These are phyloP conservation scores for Rhodotorula toruloides DNA, from an alignment of 768 basidiomycete species.

Conservation along the genomic window DNA sequence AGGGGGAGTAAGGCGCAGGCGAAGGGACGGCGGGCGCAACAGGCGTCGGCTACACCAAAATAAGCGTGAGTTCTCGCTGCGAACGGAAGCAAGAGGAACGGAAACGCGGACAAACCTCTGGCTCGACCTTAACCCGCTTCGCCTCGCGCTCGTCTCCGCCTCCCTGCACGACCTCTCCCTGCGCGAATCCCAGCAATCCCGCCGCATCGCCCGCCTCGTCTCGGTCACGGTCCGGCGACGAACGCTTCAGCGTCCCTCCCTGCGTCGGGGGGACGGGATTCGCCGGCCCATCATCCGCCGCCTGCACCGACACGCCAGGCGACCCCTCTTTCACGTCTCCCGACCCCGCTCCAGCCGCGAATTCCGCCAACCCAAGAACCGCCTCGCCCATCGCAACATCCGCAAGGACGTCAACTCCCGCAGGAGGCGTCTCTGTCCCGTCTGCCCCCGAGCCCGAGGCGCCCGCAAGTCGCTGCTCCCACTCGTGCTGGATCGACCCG, in stretches of 20 bases:
- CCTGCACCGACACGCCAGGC: slow-evolving; percentile 3
- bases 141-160: slow-evolving; percentile 19
- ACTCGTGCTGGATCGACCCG: neutral
- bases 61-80: neutral
- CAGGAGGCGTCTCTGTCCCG: slow-evolving; percentile 1
- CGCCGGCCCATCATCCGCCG: no score
- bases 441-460: neutral
- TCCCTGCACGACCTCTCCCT: neutral
- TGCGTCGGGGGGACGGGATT: neutral
- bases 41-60: neutral
- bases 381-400: slow-evolving; percentile 37
- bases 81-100: neutral
- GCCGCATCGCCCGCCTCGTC: slow-evolving; percentile 6
- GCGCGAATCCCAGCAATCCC: neutral
- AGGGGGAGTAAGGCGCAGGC: neutral
- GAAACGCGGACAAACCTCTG: neutral
- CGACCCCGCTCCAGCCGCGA: slow-evolving; percentile 27
- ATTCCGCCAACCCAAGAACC: slow-evolving; percentile 26
- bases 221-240: neutral
- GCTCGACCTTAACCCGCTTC: slow-evolving; percentile 33
- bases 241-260: slow-evolving; percentile 19
- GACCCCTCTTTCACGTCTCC: slow-evolving; percentile 17
- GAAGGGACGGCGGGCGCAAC: neutral
- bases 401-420: slow-evolving; percentile 29
- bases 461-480: neutral